Conservation (phyloP, 1,284 basidiomycete genomes). For the Marasmius sp. region DNA sequence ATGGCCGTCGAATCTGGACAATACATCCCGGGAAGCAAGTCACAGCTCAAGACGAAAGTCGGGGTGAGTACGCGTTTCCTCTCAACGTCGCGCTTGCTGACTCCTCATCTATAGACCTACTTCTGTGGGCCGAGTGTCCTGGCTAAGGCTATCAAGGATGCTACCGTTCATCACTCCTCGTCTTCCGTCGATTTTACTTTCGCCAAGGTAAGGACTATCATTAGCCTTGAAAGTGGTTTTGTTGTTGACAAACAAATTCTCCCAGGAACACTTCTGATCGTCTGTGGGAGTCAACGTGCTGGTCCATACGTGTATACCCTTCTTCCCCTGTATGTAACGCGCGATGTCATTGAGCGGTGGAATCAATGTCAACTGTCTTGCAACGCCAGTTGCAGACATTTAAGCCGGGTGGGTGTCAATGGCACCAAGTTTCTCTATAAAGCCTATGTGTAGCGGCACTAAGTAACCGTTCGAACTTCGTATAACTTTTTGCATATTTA, state of each 20-base stretch:
- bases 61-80: constrained; percentile 50
- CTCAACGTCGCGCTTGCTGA: constrained; percentile 5
- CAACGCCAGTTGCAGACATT: background rate
- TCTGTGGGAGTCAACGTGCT: background rate
- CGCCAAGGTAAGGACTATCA: constrained; percentile 55
- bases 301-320: constrained; percentile 3
- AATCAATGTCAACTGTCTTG: constrained; percentile 2
- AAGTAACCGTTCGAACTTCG: too few species aligned
- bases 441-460: too few species aligned
- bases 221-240: background rate
- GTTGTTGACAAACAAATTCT: background rate
- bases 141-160: constrained; percentile 73
- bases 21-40: constrained; percentile 75
- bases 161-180: constrained; percentile 54
- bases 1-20: constrained; percentile 75
- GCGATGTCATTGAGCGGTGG: background rate
- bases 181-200: constrained; percentile 72
- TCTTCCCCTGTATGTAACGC: constrained; percentile 8
- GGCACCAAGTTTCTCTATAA: too few species aligned
- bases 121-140: constrained; percentile 80
- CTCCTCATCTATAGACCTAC: constrained; percentile 59
- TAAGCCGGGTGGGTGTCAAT: too few species aligned
- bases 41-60: constrained; percentile 79
- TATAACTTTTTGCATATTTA: background rate
- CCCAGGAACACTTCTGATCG: constrained; percentile 63